These are phyloP conservation scores for Solanum clarkiae DNA, from an alignment of 257 asterid species.

Conservation along the genomic window DNA sequence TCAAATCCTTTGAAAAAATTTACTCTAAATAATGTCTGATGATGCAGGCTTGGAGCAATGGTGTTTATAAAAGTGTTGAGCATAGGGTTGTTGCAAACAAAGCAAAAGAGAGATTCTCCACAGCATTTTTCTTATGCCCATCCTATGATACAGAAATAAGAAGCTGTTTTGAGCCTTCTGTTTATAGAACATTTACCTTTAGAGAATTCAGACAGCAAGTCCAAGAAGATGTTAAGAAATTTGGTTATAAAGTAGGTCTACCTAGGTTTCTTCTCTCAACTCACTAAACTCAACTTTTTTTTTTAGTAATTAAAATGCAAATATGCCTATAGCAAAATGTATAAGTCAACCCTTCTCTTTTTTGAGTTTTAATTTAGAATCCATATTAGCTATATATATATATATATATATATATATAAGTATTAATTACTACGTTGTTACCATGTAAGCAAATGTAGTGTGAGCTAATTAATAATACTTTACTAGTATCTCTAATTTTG, in stretches of 20 bases:
- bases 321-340: neutral
- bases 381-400: neutral
- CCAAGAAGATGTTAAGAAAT: constrained; percentile 62
- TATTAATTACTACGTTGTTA: neutral
- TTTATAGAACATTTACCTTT: constrained; percentile 59
- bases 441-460: neutral
- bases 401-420: neutral
- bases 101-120: constrained; percentile 55
- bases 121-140: constrained; percentile 83
- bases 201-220: constrained; percentile 72
- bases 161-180: constrained; percentile 38
- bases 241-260: constrained; percentile 76
- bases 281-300: neutral
- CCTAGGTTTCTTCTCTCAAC: constrained; percentile 37
- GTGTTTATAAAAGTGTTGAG: constrained; percentile 68
- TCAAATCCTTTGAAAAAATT: neutral
- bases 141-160: constrained; percentile 53
- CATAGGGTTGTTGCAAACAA: constrained; percentile 77
- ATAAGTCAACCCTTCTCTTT: neutral
- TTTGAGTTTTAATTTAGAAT: neutral
- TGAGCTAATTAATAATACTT: neutral
- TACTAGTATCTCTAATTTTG: neutral
- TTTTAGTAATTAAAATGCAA: neutral
- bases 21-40: constrained; percentile 10
- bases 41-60: constrained; percentile 93